Evolutionary conservation across 352 stramenopile species (phyloP).

Genomic region (Albugo candida): DNA sequence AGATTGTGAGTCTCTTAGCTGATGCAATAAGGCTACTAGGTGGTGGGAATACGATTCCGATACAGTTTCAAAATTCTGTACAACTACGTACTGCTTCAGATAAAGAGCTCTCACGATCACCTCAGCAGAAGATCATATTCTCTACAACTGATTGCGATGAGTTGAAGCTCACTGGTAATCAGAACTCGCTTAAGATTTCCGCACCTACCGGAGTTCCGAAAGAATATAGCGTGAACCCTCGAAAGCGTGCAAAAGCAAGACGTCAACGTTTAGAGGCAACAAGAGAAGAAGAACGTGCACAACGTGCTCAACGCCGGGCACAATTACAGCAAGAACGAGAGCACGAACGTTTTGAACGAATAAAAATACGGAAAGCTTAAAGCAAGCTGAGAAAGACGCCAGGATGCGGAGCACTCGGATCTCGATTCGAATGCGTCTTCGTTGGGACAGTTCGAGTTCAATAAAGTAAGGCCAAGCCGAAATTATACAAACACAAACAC

Average conservation of each 20-base stretch:
- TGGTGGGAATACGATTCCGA: constrained; percentile 31
- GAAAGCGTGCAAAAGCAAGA: constrained; percentile 61
- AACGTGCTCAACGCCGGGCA: constrained; percentile 45
- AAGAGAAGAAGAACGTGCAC: constrained; percentile 49
- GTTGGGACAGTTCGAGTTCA: too few species aligned
- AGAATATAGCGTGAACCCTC: constrained; percentile 70
- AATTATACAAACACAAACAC: too few species aligned
- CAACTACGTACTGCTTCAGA: constrained; percentile 28
- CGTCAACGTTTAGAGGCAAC: constrained; percentile 51
- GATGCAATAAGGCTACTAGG: constrained; percentile 38
- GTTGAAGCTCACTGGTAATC: constrained; percentile 22
- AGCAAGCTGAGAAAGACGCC: constrained; percentile 52
- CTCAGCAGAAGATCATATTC: constrained; percentile 38
- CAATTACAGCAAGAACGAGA: constrained; percentile 43
- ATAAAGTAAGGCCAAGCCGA: too few species aligned
- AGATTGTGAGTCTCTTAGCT: constrained; percentile 70
- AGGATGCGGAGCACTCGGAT: too few species aligned
- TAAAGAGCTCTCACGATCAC: constrained; percentile 26
- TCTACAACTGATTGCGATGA: constrained; percentile 16
- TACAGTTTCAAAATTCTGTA: constrained; percentile 50
- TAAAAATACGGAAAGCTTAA: constrained; percentile 78
- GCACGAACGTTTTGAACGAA: constrained; percentile 44
- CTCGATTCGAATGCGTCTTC: too few species aligned
- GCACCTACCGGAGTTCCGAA: constrained; percentile 46
- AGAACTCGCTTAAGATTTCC: constrained; percentile 24